phyloP scores from a whole-genome alignment of 2,329 filamentous ascomycete species.

The Coleophoma eucalyptorum region DNA sequence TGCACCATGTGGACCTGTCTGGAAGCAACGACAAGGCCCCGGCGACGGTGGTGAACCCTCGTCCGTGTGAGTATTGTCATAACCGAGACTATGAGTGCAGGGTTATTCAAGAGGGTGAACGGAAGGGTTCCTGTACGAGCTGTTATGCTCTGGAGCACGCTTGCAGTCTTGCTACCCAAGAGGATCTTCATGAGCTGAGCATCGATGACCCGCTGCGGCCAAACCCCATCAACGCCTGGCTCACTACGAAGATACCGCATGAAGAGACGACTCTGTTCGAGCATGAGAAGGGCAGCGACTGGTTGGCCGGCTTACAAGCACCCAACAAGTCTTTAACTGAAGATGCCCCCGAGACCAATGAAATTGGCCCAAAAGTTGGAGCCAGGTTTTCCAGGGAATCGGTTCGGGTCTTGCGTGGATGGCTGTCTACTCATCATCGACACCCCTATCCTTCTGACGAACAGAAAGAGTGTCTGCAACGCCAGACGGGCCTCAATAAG shows the following conservation, averaged over 20 bases:
- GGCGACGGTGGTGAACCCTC: background rate
- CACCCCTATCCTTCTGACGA: slow-evolving; percentile 88
- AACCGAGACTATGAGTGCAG: slow-evolving; percentile 14
- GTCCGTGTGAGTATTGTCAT: slow-evolving; percentile 17
- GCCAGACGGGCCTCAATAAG: slow-evolving; percentile 75
- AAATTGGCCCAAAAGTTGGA: slow-evolving; percentile 55
- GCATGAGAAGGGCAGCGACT: slow-evolving; percentile 8
- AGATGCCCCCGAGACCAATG: slow-evolving; percentile 51
- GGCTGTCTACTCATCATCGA: slow-evolving; percentile 74
- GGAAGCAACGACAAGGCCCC: background rate
- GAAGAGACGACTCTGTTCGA: slow-evolving; percentile 2
- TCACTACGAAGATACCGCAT: slow-evolving; percentile 1
- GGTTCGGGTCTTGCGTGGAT: slow-evolving; percentile 76
- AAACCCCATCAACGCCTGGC: background rate
- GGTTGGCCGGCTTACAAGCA: slow-evolving; percentile 12
- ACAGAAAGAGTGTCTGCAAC: slow-evolving; percentile 76
- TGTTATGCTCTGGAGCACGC: slow-evolving; percentile 12
- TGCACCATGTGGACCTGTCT: background rate
- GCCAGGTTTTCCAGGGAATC: slow-evolving; percentile 78
- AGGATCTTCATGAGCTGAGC: slow-evolving; percentile 3
- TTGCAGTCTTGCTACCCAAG: slow-evolving; percentile 12
- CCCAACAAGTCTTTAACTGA: slow-evolving; percentile 37
- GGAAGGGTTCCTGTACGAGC: slow-evolving; percentile 13
- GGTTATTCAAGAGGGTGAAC: slow-evolving; percentile 8
- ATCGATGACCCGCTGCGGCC: slow-evolving; percentile 8